phyloP scores from a whole-genome alignment of 805 yeast genomes.

The Wickerhamomyces chambardii region DNA sequence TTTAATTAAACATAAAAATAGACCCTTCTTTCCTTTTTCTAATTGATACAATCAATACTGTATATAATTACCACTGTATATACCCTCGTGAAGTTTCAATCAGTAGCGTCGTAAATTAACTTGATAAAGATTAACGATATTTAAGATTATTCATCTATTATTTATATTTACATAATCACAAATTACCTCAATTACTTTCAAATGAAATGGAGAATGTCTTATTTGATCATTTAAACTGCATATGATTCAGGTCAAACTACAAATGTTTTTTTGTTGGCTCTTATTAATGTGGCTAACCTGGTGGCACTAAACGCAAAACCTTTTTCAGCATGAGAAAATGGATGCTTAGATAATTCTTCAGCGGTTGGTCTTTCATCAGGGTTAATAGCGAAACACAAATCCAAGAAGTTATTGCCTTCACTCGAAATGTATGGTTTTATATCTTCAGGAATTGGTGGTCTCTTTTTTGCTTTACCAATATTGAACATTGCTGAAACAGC shows the following conservation, averaged over 20 bases:
- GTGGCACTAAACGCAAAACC: conserved; percentile 45
- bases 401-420: conserved; percentile 63
- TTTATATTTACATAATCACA: too few relatives aligned
- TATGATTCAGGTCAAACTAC: conserved; percentile 13
- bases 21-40: too few relatives aligned
- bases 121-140: too few relatives aligned
- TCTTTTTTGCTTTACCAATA: conserved; percentile 73
- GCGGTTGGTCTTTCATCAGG: conserved; percentile 92
- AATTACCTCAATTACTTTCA: too few relatives aligned
- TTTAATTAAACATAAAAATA: too few relatives aligned
- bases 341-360: conserved; percentile 42
- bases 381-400: conserved; percentile 66
- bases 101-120: too few relatives aligned
- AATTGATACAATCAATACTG: too few relatives aligned
- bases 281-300: conserved; percentile 44
- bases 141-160: too few relatives aligned
- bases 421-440: conserved; percentile 53
- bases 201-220: too few relatives aligned
- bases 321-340: conserved; percentile 33
- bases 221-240: too few relatives aligned
- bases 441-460: conserved; percentile 97
- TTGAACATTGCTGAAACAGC: conserved; percentile 93
- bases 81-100: too few relatives aligned
- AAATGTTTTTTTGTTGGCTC: conserved; percentile 24
- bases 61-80: too few relatives aligned